Percentiles rank a stretch among this genome's conserved stretches.
These are phyloP conservation scores for Mycosphaerella arachidis DNA, from an alignment of 2,329 filamentous ascomycete species.

Conservation along the genomic window DNA sequence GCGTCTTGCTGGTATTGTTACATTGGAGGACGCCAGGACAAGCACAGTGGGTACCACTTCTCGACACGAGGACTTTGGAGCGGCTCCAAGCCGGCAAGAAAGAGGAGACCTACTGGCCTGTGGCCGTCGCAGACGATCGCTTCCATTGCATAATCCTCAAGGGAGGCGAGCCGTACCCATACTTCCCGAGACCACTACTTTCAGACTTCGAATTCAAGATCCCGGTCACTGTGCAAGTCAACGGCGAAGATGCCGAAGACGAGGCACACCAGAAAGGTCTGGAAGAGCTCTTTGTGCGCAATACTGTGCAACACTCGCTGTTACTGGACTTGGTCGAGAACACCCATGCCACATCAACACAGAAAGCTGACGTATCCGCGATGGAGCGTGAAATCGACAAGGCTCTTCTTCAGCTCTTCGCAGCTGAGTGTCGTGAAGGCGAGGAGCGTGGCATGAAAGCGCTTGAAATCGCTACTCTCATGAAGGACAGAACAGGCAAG, in stretches of 20 bases:
- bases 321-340: constrained; percentile 68
- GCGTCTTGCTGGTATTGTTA: constrained; percentile 78
- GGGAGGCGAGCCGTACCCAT: constrained; percentile 86
- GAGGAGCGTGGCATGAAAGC: constrained; percentile 95
- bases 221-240: constrained; percentile 57
- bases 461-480: constrained; percentile 79
- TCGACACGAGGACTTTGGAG: constrained; percentile 80
- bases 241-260: constrained; percentile 38
- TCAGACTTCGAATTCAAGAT: constrained; percentile 91
- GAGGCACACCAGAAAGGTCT: constrained; percentile 53
- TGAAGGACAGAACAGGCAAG: constrained; percentile 77
- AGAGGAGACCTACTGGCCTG: constrained; percentile 87
- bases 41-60: constrained; percentile 84
- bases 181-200: constrained; percentile 83
- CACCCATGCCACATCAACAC: constrained; percentile 59
- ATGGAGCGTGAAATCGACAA: constrained; percentile 87
- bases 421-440: constrained; percentile 82
- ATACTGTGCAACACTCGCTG: constrained; percentile 67
- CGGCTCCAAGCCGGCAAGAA: constrained; percentile 82
- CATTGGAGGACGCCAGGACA: constrained; percentile 86
- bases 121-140: constrained; percentile 82
- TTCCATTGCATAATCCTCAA: constrained; percentile 99
- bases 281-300: constrained; percentile 77
- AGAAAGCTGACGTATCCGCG: constrained; percentile 62
- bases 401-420: constrained; percentile 80